Evolutionary conservation across 1,284 basidiomycete genomes (phyloP).

Genomic region (Porodaedalea pini): DNA sequence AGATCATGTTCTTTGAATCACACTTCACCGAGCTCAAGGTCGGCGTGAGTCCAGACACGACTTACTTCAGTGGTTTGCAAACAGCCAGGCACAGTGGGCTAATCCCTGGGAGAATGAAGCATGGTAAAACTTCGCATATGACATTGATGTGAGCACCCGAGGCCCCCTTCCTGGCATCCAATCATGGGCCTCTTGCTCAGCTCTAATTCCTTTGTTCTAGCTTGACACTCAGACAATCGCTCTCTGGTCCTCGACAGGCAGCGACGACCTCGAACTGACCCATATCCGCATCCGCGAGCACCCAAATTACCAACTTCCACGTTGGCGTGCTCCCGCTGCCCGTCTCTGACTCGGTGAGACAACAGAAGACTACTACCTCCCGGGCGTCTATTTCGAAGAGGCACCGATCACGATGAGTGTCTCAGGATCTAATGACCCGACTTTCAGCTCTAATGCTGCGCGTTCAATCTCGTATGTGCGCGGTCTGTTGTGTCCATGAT

Average conservation of each 20-base stretch:
- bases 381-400: slow-evolving; percentile 56
- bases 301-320: slow-evolving; percentile 58
- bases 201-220: slow-evolving; percentile 27
- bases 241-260: slow-evolving; percentile 55
- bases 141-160: slow-evolving; percentile 46
- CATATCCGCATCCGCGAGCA: slow-evolving; percentile 37
- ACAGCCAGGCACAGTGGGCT: slow-evolving; percentile 46
- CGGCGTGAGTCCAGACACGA: slow-evolving; percentile 48
- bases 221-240: slow-evolving; percentile 53
- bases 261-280: slow-evolving; percentile 43
- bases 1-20: slow-evolving; percentile 60
- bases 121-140: slow-evolving; percentile 66
- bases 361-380: slow-evolving; percentile 60
- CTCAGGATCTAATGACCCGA: slow-evolving; percentile 11
- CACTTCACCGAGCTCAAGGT: slow-evolving; percentile 67
- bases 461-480: no score
- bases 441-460: no score
- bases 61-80: slow-evolving; percentile 51
- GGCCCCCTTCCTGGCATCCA: not conserved
- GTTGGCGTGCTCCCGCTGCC: slow-evolving; percentile 58
- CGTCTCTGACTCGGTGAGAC: slow-evolving; percentile 36
- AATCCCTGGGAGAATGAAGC: slow-evolving; percentile 49
- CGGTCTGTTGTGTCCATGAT: no score
- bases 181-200: slow-evolving; percentile 2
- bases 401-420: slow-evolving; percentile 49